phyloP scores from a whole-genome alignment of 495 filamentous ascomycete genomes.

The Trypethelium eluteriae region DNA sequence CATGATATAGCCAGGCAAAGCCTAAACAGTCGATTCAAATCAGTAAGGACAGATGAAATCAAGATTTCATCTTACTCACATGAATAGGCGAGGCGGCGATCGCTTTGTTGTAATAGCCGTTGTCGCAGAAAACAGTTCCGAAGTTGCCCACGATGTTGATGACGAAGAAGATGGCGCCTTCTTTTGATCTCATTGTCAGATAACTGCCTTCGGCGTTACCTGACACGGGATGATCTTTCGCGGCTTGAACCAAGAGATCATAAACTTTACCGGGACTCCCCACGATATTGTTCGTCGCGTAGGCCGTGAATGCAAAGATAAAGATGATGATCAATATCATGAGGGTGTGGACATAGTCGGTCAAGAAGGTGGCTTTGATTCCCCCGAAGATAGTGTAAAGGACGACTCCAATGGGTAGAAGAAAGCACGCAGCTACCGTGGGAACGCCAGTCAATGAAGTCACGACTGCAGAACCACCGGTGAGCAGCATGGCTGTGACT shows the following conservation, averaged over 20 bases:
- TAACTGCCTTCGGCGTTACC: constrained; percentile 85
- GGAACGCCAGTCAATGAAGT: constrained; percentile 77
- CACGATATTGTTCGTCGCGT: constrained; percentile 64
- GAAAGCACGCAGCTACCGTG: constrained; percentile 82
- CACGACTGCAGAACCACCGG: constrained; percentile 82
- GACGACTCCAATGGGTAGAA: constrained; percentile 79
- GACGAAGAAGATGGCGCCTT: constrained; percentile 91
- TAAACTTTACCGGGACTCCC: constrained; percentile 78
- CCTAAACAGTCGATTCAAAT: constrained; percentile 59
- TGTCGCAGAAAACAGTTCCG: constrained; percentile 31
- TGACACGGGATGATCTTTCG: constrained; percentile 63
- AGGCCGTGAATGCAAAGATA: constrained; percentile 81
- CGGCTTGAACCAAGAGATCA: constrained; percentile 66
- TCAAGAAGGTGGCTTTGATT: constrained; percentile 67
- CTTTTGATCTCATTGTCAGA: constrained; percentile 77
- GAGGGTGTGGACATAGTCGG: constrained; percentile 81
- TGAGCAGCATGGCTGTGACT: constrained; percentile 80
- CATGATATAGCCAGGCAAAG: constrained; percentile 86
- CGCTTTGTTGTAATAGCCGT: constrained; percentile 82
- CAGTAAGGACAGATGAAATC: too few relatives aligned
- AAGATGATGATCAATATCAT: constrained; percentile 84
- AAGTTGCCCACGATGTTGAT: constrained; percentile 55
- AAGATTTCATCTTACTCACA: not conserved
- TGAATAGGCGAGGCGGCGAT: constrained; percentile 85
- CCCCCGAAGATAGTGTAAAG: constrained; percentile 61